Base-by-base conservation (phyloP, 129 eudicot genomes). In the Artemisia tridentata region DNA sequence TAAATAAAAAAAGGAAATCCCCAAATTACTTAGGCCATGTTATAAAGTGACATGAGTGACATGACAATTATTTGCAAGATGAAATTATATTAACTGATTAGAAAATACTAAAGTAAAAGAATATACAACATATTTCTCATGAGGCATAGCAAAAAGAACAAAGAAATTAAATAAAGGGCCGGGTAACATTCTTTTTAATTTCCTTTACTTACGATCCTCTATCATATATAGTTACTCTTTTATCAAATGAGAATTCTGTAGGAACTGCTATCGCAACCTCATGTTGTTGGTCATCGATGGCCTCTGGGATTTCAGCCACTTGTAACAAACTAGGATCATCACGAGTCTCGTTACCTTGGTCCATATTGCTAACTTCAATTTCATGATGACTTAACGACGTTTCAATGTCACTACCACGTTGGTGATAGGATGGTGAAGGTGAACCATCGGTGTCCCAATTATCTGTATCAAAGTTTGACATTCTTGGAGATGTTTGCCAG, bases 401-500 rank as follows among this genome's bases (percentile, higher is more conserved):
- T 10, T 64, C 72, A 29, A 1, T 55, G 18, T 62, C 65, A 5
- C 58, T 27, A 25, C 65, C 47, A 25, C 59, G 81, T 23, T 10
- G 72, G 20, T 78, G 77, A 71, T 78, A 71, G 1, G 81, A 78
- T 10, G 81, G 81, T 9, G 81, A 78, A 15, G 72, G 81, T 38
- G 45, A 38, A 54, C 72, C 77, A 64, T 71, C 81, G 3, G 81
- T 78, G 52, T 78, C 81, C 72, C 77, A 78, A 27, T 78, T 71
- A 45, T 78, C 81, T 0, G 67, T 78, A 53, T 78, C 81, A 29
- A 63, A 54, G 74, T 75, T 85, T 10, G 80, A 72, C 18, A 11
- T 29, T 61, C 80, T 50, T 4, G 89, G 89, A 12, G 86, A 81
- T 1, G 72, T 63, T 63, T 79, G 89, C 34, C 56, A 67, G 58